Conservation (phyloP, 805 yeast genomes). For the Jamesozyma hellenica region DNA sequence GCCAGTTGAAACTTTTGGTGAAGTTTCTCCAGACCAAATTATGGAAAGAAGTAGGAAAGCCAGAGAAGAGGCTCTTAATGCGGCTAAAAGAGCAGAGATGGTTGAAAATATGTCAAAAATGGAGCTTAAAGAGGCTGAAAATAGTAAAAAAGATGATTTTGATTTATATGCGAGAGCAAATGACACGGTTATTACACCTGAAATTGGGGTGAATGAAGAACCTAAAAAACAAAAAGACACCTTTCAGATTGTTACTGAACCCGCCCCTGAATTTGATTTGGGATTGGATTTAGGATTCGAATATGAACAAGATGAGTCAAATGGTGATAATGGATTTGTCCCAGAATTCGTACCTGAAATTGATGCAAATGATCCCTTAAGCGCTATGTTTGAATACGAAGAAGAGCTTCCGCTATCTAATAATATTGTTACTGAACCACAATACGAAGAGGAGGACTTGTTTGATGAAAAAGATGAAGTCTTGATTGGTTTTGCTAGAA, state of each 20-base stretch:
- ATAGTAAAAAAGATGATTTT: slow-evolving; percentile 5
- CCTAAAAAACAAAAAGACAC: slow-evolving; percentile 7
- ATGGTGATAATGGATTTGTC: slow-evolving; percentile 12
- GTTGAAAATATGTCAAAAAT: slow-evolving; percentile 22
- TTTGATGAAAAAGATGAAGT: slow-evolving; percentile 48
- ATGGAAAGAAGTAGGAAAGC: slow-evolving; percentile 55
- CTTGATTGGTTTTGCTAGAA: slow-evolving; percentile 77
- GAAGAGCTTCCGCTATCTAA: slow-evolving; percentile 44
- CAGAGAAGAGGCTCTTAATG: slow-evolving; percentile 56
- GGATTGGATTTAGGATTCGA: slow-evolving; percentile 14
- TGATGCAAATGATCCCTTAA: slow-evolving; percentile 32
- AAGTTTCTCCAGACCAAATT: slow-evolving; percentile 44
- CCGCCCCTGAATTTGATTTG: slow-evolving; percentile 20
- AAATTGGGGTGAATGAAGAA: slow-evolving; percentile 7
- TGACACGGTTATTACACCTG: slow-evolving; percentile 23
- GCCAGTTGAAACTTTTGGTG: slow-evolving; percentile 43
- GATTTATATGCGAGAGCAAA: slow-evolving; percentile 21
- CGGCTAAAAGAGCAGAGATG: slow-evolving; percentile 45
- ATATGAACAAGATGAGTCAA: slow-evolving; percentile 12
- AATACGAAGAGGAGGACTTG: slow-evolving; percentile 37
- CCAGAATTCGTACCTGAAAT: slow-evolving; percentile 22
- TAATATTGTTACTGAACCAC: slow-evolving; percentile 16
- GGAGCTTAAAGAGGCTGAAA: slow-evolving; percentile 9
- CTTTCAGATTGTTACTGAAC: slow-evolving; percentile 16
- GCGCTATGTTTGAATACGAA: slow-evolving; percentile 36